phyloP scores from a whole-genome alignment of 148 eudicot species.

The Chenopodium suecicum region DNA sequence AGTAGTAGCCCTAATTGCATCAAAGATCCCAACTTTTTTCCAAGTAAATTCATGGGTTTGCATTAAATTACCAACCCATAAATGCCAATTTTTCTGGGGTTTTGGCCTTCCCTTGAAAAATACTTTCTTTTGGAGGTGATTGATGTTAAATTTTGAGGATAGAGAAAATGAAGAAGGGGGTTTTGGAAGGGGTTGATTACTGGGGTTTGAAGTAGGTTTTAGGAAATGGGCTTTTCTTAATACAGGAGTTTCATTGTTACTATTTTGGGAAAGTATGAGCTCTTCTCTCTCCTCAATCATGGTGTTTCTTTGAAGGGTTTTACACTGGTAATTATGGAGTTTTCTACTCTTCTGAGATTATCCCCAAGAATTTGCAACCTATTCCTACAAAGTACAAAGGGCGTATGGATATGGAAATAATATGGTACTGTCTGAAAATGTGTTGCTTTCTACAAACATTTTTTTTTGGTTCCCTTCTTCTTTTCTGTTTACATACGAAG shows the following conservation, averaged over 20 bases:
- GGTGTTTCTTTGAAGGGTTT: too few species aligned
- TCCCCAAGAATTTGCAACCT: too few species aligned
- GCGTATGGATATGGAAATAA: too few species aligned
- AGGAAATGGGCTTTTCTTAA: constrained; percentile 15
- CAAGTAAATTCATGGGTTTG: constrained; percentile 1
- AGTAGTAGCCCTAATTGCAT: constrained; percentile 21
- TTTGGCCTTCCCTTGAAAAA: background rate
- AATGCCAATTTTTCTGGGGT: constrained; percentile 7
- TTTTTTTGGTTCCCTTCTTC: too few species aligned
- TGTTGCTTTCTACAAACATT: too few species aligned
- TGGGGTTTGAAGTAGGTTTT: constrained; percentile 12
- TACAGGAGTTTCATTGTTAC: background rate
- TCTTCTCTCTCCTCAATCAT: constrained; percentile 21
- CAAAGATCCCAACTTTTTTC: constrained; percentile 30
- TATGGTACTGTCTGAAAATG: too few species aligned
- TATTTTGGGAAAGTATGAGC: constrained; percentile 8
- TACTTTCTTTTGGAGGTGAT: background rate
- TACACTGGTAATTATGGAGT: too few species aligned
- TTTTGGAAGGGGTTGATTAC: background rate
- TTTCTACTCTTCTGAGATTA: too few species aligned
- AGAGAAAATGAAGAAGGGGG: background rate
- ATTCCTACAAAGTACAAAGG: too few species aligned
- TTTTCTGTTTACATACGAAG: too few species aligned
- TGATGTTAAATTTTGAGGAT: background rate
- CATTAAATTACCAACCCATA: constrained; percentile 19